Evolutionary conservation across 2,329 filamentous ascomycete species (phyloP).

Genomic region (Trichoderma hamatum): DNA sequence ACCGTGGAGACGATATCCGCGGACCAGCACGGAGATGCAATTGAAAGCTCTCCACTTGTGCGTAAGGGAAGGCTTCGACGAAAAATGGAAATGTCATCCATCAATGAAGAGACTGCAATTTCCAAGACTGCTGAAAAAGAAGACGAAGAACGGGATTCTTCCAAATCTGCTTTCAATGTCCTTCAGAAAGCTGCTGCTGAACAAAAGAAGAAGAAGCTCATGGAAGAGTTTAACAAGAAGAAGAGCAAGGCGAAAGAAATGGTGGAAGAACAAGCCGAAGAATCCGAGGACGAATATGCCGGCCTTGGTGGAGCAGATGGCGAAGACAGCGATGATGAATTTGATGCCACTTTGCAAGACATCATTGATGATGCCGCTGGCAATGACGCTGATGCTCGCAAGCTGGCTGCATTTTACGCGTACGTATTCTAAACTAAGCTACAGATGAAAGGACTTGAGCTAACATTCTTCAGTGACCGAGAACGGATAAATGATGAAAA

Average conservation of each 20-base stretch:
- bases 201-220: conserved; percentile 55
- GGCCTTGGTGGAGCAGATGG: conserved; percentile 88
- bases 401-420: conserved; percentile 86
- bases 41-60: conserved; percentile 61
- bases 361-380: conserved; percentile 88
- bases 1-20: conserved; percentile 70
- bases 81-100: conserved; percentile 39
- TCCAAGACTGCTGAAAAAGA: conserved; percentile 29
- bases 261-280: conserved; percentile 91
- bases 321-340: conserved; percentile 77
- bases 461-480: conserved; percentile 62
- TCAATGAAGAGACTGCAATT: conserved; percentile 30
- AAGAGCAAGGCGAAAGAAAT: conserved; percentile 85
- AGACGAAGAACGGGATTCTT: conserved; percentile 31
- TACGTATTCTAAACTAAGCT: conserved; percentile 56
- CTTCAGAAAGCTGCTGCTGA: conserved; percentile 68
- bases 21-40: conserved; percentile 43
- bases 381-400: conserved; percentile 76
- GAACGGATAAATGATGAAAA: conserved; percentile 82
- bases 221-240: conserved; percentile 75
- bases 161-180: conserved; percentile 61
- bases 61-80: conserved; percentile 60
- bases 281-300: conserved; percentile 98
- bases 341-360: conserved; percentile 71
- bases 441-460: conserved; percentile 17